phyloP scores from a whole-genome alignment of 83 land plant genomes.

The Picea engelmannii region DNA sequence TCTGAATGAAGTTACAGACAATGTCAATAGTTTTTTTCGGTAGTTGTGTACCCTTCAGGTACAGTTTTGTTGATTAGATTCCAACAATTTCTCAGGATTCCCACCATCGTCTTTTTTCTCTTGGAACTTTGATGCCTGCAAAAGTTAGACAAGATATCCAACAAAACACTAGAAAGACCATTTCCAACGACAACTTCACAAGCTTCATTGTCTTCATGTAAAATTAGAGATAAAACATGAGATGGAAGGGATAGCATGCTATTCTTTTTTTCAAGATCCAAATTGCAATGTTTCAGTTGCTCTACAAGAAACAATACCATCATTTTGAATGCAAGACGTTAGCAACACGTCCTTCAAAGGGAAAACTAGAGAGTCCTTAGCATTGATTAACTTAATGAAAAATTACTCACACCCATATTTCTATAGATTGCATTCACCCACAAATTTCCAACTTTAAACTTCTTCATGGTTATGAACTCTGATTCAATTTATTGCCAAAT shows the following conservation, averaged over 20 bases:
- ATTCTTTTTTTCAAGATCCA: slow-evolving; percentile 26
- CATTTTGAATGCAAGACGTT: slow-evolving; percentile 82
- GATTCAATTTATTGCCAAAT: too few species aligned
- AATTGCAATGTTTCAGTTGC: slow-evolving; percentile 55
- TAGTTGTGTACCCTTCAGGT: slow-evolving; percentile 45
- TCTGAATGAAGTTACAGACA: slow-evolving; percentile 69
- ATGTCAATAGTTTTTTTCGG: slow-evolving; percentile 63
- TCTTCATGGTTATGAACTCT: too few species aligned
- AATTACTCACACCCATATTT: too few species aligned
- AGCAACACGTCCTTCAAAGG: slow-evolving; percentile 85
- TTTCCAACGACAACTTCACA: slow-evolving; percentile 76
- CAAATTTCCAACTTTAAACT: too few species aligned
- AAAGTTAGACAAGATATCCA: slow-evolving; percentile 64
- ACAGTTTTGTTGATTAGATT: slow-evolving; percentile 38
- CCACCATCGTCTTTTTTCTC: slow-evolving; percentile 25
- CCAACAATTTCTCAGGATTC: slow-evolving; percentile 28
- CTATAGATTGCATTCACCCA: too few species aligned
- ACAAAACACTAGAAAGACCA: slow-evolving; percentile 65
- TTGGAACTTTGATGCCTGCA: slow-evolving; percentile 26
- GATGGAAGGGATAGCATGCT: slow-evolving; percentile 64
- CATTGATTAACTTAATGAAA: slow-evolving; percentile 66
- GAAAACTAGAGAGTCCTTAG: slow-evolving; percentile 75
- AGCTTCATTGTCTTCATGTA: slow-evolving; percentile 79
- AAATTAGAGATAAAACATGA: slow-evolving; percentile 87
- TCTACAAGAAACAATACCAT: slow-evolving; percentile 76